Evolutionary conservation across 139 green algal species (phyloP).

Genomic region (Tetraselmis chui): DNA sequence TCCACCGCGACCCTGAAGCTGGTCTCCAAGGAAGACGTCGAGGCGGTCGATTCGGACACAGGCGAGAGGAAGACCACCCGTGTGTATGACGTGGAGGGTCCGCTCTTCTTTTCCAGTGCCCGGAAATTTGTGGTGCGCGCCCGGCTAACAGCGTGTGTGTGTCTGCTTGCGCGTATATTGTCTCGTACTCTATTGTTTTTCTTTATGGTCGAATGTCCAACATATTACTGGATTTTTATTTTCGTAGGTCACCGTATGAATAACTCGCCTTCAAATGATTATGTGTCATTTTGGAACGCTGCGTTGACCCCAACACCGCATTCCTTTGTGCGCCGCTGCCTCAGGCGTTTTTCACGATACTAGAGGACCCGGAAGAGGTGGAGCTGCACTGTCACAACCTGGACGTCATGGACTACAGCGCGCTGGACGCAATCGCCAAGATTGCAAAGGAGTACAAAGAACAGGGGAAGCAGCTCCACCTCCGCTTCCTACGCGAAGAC

Average conservation of each 20-base stretch:
- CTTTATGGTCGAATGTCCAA: too few species aligned
- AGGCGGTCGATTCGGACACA: background rate
- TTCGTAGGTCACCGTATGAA: too few species aligned
- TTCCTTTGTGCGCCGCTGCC: too few species aligned
- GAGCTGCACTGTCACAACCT: background rate
- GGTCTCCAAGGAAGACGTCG: background rate
- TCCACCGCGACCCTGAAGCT: background rate
- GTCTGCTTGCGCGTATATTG: too few species aligned
- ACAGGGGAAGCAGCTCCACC: background rate
- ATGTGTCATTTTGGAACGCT: too few species aligned
- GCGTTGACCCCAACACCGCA: too few species aligned
- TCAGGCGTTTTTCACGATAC: background rate
- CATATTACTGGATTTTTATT: too few species aligned
- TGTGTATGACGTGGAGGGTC: background rate
- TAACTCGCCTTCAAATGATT: too few species aligned
- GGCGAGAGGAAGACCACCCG: background rate
- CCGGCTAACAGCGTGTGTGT: too few species aligned
- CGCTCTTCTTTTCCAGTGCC: conserved; percentile 3
- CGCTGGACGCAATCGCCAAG: background rate
- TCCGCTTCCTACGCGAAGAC: background rate
- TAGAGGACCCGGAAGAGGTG: background rate
- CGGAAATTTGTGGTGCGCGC: background rate
- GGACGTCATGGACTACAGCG: conserved; percentile 4
- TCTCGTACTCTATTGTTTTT: too few species aligned
- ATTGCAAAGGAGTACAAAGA: background rate